Conservation (phyloP, 331 rosid genomes). For the Acacia concinna region DNA sequence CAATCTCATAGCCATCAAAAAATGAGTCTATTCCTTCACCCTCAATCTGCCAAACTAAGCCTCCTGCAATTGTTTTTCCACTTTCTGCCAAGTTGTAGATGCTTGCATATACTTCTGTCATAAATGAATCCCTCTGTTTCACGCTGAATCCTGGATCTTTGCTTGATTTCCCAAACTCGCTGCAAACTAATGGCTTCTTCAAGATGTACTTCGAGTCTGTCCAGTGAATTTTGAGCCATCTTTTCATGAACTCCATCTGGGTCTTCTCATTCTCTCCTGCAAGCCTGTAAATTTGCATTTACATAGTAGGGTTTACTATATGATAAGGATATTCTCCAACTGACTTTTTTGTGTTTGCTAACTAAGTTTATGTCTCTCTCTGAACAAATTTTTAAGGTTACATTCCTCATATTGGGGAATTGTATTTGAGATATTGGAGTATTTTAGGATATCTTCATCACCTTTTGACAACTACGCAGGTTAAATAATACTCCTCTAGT, state of each 20-base stretch:
- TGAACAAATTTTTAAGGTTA: not conserved
- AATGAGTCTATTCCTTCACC: slow-evolving; percentile 41
- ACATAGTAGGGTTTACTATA: not conserved
- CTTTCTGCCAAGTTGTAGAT: slow-evolving; percentile 34
- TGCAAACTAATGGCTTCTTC: slow-evolving; percentile 48
- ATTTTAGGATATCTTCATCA: not conserved
- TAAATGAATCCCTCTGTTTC: slow-evolving; percentile 24
- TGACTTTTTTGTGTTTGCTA: not conserved
- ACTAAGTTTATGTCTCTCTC: not conserved
- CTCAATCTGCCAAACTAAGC: slow-evolving; percentile 46
- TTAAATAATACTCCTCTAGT: not conserved
- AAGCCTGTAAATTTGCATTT: slow-evolving; percentile 24
- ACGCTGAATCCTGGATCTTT: slow-evolving; percentile 22
- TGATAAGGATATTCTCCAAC: not conserved
- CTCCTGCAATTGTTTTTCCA: slow-evolving; percentile 45
- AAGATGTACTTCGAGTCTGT: slow-evolving; percentile 31
- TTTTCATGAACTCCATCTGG: slow-evolving; percentile 26
- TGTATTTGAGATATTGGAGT: not conserved
- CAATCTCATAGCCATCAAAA: slow-evolving; percentile 45
- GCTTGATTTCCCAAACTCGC: slow-evolving; percentile 28
- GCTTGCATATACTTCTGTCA: slow-evolving; percentile 23
- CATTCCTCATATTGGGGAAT: not conserved
- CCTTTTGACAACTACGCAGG: not conserved
- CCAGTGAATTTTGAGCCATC: slow-evolving; percentile 41
- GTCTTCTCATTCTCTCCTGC: not conserved